Base-by-base conservation (phyloP, 2,329 filamentous ascomycete genomes). In the Camillea tinctor region DNA sequence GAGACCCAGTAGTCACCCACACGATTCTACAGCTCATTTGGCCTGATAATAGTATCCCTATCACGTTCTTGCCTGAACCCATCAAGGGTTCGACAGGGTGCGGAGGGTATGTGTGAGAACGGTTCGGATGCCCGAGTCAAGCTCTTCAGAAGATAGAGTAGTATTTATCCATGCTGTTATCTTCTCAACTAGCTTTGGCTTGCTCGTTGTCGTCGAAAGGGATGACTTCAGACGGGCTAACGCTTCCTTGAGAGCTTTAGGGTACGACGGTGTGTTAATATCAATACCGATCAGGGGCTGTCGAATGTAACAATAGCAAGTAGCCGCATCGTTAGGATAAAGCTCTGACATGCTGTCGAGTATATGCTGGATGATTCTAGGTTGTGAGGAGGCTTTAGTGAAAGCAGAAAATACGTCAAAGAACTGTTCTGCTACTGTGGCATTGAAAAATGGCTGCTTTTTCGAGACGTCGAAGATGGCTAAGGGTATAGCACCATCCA, bases 401-500 rank as follows among this genome's bases (percentile, higher is more conserved):
- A 96, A 97, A 5, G 81, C 79, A 2, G 86, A 80, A 65, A 96
- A 90, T 77, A 96, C 84, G 69, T 90, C 80, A 75, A 95, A 98
- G 76, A 97, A 97, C 21, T 84, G 78, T 69, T 89, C 87, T 2
- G 87, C 92, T 6, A 92, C 81, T 1, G 80, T 78, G 1, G 87
- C 76, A 61, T 84, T 85, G 72, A 88, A 87, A 65, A 90, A 87
- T 56, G 90, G 84, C 69, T 97, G 88, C 73, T 90, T 92, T 78
- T 88, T 87, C 5, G 93, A 89, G 21, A 92, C 87, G 70, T 97
- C 92, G 71, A 97, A 97, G 53, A 99, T 91, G 48, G 94, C 93
- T 58, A 93, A 84, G 1, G 95, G 93, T 66, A 99, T 97, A 17
- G 92, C 95, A n/a, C 95, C 95, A 61, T 90, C 91, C 64, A 97